Conservation (phyloP, 345 rosid genomes). For the Schrenkiella parvula region DNA sequence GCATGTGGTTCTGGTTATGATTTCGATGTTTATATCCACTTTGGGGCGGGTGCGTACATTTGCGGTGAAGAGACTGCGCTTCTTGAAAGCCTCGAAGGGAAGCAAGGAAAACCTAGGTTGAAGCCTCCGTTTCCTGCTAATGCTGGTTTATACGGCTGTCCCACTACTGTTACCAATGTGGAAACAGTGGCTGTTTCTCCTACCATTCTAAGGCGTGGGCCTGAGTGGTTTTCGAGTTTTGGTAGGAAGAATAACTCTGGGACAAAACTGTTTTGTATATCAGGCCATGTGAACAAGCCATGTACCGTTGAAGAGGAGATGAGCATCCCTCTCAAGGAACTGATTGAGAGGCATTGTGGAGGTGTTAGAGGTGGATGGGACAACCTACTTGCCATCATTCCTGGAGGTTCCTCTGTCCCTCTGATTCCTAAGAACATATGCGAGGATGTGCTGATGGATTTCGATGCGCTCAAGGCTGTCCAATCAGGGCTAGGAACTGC, state of each 20-base stretch:
- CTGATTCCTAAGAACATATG: slow-evolving; percentile 77
- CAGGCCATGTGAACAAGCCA: slow-evolving; percentile 94
- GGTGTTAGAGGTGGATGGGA: slow-evolving; percentile 98
- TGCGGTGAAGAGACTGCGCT: slow-evolving; percentile 99
- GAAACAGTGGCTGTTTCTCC: slow-evolving; percentile 99
- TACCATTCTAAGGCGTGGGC: slow-evolving; percentile 91
- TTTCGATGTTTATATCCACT: slow-evolving; percentile 94
- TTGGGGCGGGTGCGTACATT: slow-evolving; percentile 96
- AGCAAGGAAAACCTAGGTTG: slow-evolving; percentile 96
- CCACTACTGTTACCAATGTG: slow-evolving; percentile 92
- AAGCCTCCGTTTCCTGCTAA: slow-evolving; percentile 99
- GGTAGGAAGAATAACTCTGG: slow-evolving; percentile 95
- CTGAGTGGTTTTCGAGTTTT: slow-evolving; percentile 98
- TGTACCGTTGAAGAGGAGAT: slow-evolving; percentile 97
- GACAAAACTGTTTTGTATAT: slow-evolving; percentile 76
- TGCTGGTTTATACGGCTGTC: slow-evolving; percentile 96
- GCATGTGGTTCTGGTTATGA: slow-evolving; percentile 99
- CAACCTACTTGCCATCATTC: slow-evolving; percentile 90
- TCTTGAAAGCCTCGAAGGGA: slow-evolving; percentile 95
- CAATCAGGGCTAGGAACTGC: slow-evolving; percentile 92
- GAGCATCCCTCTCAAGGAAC: slow-evolving; percentile 90
- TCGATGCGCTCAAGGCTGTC: slow-evolving; percentile 97
- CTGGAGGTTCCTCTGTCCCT: slow-evolving; percentile 96
- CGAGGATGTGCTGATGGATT: slow-evolving; percentile 94
- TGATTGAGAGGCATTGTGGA: slow-evolving; percentile 93